Evolutionary conservation across 805 yeast genomes (phyloP).

Genomic region (Candida cerambycidarum): DNA sequence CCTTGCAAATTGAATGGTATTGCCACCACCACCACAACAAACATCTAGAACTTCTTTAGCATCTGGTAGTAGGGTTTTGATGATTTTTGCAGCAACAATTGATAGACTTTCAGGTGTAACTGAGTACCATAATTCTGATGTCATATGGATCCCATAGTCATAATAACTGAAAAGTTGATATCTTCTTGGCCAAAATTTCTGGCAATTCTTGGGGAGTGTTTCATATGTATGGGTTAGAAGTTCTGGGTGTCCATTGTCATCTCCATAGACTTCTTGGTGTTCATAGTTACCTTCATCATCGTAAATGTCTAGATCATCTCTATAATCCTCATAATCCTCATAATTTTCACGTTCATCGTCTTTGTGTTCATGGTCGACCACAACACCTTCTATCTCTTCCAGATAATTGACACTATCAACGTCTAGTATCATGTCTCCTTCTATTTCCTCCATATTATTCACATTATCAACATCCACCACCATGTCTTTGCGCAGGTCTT

Average conservation of each 20-base stretch:
- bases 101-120: slow-evolving; percentile 85
- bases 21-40: slow-evolving; percentile 89
- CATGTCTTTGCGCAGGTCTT: slow-evolving; percentile 3
- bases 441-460: too few relatives aligned
- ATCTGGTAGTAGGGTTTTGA: slow-evolving; percentile 51
- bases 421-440: background rate
- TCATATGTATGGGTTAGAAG: slow-evolving; percentile 34
- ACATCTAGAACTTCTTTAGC: slow-evolving; percentile 57
- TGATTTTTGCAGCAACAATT: slow-evolving; percentile 52
- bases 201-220: slow-evolving; percentile 40
- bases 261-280: background rate
- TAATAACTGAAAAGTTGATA: slow-evolving; percentile 57
- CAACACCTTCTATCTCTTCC: slow-evolving; percentile 8
- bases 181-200: slow-evolving; percentile 65
- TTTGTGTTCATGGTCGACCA: background rate
- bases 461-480: background rate
- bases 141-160: slow-evolving; percentile 68
- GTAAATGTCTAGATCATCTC: background rate
- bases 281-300: background rate
- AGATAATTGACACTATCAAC: background rate
- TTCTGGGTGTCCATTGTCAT: slow-evolving; percentile 2
- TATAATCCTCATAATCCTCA: background rate
- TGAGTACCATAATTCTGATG: slow-evolving; percentile 78
- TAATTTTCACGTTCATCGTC: background rate
- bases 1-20: slow-evolving; percentile 71